A percentile compares a stretch with the other conserved stretches of the same genome.
phyloP scores from a whole-genome alignment of 148 eudicot species.

The Mesembryanthemum crystallinum region DNA sequence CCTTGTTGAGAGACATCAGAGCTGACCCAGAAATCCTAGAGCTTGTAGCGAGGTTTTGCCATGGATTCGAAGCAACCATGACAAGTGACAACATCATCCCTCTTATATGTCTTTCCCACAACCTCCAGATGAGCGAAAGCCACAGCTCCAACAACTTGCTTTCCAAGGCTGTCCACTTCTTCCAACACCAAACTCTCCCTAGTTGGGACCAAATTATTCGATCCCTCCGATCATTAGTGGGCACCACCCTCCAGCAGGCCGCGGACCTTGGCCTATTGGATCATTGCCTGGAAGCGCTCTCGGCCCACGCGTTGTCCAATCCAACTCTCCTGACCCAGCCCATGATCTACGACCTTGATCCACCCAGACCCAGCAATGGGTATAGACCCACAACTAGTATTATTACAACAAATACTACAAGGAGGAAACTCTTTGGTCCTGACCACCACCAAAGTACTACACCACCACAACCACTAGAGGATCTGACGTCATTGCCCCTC shows the following conservation, averaged over 20 bases:
- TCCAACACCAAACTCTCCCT: conserved; percentile 45
- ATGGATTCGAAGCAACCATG: conserved; percentile 47
- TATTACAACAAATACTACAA: no score
- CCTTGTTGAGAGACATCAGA: conserved; percentile 34
- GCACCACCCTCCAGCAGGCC: conserved; percentile 36
- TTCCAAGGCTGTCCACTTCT: conserved; percentile 30
- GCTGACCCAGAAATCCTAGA: conserved; percentile 49
- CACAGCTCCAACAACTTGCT: conserved; percentile 56
- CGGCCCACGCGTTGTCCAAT: conserved; percentile 37
- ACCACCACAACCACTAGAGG: conserved; percentile 26
- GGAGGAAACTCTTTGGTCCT: conserved; percentile 47
- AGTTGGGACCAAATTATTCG: conserved; percentile 56
- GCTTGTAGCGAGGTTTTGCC: conserved; percentile 61
- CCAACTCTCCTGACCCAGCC: conserved; percentile 56
- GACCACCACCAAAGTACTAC: conserved; percentile 14
- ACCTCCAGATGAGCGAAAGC: conserved; percentile 58
- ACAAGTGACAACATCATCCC: conserved; percentile 48
- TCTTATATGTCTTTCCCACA: conserved; percentile 47
- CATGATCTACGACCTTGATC: conserved; percentile 8
- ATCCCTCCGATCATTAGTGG: conserved; percentile 34
- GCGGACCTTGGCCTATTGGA: conserved; percentile 39
- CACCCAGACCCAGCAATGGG: conserved; percentile 12
- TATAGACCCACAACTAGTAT: conserved; percentile 29
- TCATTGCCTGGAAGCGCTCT: conserved; percentile 38
- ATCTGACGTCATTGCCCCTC: conserved; percentile 43